These are phyloP conservation scores for Hordeum pubiflorum DNA, from an alignment of 202 grass and related monocot genomes.

Conservation along the genomic window DNA sequence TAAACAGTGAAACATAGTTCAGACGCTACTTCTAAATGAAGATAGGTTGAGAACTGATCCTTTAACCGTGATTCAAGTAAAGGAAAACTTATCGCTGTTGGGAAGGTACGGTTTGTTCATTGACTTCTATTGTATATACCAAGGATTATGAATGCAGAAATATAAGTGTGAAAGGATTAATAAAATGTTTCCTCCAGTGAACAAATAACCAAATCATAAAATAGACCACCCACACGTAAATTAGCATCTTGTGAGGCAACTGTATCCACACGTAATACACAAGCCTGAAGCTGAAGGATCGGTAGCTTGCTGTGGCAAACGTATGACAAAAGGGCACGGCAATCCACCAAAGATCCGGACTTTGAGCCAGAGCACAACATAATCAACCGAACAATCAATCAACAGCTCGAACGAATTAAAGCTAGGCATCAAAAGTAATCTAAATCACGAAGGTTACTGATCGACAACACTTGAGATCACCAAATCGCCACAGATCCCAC, in stretches of 20 bases:
- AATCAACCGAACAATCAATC: not conserved
- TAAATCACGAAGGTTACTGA: not conserved
- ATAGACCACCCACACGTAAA: not conserved
- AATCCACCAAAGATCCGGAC: not conserved
- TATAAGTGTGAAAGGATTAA: not conserved
- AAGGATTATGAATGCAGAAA: not conserved
- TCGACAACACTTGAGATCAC: not conserved
- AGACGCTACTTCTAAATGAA: not conserved
- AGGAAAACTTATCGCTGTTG: not conserved
- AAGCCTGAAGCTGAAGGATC: not conserved
- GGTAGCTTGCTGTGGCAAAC: not conserved
- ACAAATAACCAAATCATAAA: not conserved
- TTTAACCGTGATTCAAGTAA: not conserved
- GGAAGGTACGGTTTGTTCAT: not conserved
- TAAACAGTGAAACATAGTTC: not conserved
- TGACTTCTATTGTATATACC: not conserved
- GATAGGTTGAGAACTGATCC: not conserved
- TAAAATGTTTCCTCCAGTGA: not conserved
- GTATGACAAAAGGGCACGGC: not conserved
- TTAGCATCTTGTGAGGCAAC: not conserved
- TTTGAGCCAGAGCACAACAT: not conserved
- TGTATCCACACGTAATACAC: not conserved
- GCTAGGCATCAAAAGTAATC: not conserved
- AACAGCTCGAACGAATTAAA: not conserved
- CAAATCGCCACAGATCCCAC: not conserved